Evolutionary conservation across 2,329 filamentous ascomycete species (phyloP).

Genomic region (Drechslerella stenobrocha): DNA sequence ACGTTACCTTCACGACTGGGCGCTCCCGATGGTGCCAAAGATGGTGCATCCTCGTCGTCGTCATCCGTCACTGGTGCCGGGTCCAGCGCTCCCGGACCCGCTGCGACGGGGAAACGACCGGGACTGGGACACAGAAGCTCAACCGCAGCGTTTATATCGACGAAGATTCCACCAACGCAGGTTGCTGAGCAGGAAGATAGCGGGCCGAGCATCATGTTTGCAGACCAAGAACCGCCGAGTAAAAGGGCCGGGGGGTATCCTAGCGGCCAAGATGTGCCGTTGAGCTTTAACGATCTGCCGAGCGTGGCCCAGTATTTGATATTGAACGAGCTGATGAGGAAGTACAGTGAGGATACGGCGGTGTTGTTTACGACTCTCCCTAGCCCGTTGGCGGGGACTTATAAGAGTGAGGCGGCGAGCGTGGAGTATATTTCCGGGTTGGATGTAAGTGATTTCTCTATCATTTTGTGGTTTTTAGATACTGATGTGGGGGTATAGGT

Average conservation of each 20-base stretch:
- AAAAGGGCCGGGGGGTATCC: constrained; percentile 59
- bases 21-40: not conserved
- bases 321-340: constrained; percentile 77
- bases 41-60: constrained; percentile 52
- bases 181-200: constrained; percentile 67
- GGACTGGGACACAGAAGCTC: constrained; percentile 37
- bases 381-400: constrained; percentile 76
- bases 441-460: constrained; percentile 49
- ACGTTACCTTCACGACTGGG: too few species aligned
- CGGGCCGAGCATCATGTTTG: constrained; percentile 76
- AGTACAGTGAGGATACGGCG: constrained; percentile 70
- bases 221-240: constrained; percentile 58
- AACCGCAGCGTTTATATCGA: constrained; percentile 67
- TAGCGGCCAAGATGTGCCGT: constrained; percentile 66
- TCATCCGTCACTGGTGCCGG: too few species aligned
- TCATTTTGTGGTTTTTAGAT: not conserved
- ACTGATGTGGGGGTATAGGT: constrained; percentile 66
- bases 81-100: constrained; percentile 44
- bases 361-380: constrained; percentile 83
- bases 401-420: constrained; percentile 69
- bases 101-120: constrained; percentile 19
- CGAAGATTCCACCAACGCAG: constrained; percentile 70
- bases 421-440: constrained; percentile 66
- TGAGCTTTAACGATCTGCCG: constrained; percentile 85
- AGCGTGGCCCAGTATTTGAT: constrained; percentile 83